A percentile compares a stretch with the other conserved stretches of the same genome.
phyloP scores from a whole-genome alignment of 2,329 filamentous ascomycete genomes.

The Aspergillus caelatus region DNA sequence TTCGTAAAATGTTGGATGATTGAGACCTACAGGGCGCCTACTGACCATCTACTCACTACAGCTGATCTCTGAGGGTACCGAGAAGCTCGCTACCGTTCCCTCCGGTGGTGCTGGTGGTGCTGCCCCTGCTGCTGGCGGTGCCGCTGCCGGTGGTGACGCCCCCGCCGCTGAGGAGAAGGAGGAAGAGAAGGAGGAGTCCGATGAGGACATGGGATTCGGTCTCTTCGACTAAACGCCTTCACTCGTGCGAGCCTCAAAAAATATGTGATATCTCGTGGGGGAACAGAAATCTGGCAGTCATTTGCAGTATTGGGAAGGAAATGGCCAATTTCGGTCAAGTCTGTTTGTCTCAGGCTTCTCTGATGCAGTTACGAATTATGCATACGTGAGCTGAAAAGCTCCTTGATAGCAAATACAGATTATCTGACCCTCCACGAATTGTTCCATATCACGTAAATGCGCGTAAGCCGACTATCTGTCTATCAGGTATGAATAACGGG shows the following conservation, averaged over 20 bases:
- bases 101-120: conserved; percentile 74
- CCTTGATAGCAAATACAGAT: conserved; percentile 39
- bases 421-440: conserved; percentile 33
- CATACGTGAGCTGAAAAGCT: conserved; percentile 37
- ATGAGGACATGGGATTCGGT: conserved; percentile 76
- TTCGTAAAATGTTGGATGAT: conserved; percentile 50
- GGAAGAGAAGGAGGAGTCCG: conserved; percentile 73
- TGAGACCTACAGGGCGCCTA: conserved; percentile 5
- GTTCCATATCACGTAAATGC: conserved; percentile 16
- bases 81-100: conserved; percentile 97
- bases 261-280: conserved; percentile 66
- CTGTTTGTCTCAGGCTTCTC: conserved; percentile 35
- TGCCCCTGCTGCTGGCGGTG: conserved; percentile 49
- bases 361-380: conserved; percentile 42
- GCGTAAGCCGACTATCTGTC: not conserved
- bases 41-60: conserved; percentile 43
- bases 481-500: not conserved
- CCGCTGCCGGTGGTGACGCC: conserved; percentile 68
- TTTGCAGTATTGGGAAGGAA: conserved; percentile 33
- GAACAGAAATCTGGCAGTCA: conserved; percentile 49
- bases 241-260: conserved; percentile 32
- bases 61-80: conserved; percentile 87
- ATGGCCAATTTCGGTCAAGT: conserved; percentile 31
- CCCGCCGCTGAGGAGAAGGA: conserved; percentile 71
- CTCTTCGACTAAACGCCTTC: conserved; percentile 62